These are phyloP conservation scores for Ogataea polymorpha DNA, from an alignment of 805 yeast species.

Conservation along the genomic window DNA sequence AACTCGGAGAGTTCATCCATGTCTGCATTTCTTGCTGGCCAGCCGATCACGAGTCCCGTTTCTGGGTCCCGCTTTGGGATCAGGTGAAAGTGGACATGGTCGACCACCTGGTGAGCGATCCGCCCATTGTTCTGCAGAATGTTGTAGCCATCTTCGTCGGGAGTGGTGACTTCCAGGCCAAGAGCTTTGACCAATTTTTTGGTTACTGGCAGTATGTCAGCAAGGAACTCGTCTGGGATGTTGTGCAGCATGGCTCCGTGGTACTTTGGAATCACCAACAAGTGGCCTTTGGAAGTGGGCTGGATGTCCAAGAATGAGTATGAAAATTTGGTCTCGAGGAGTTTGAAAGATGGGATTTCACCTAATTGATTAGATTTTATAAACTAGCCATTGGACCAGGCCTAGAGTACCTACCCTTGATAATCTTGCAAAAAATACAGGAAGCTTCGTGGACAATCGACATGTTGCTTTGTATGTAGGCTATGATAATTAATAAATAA, in stretches of 20 bases:
- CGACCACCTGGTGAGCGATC: conserved; percentile 93
- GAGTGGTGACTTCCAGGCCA: conserved; percentile 59
- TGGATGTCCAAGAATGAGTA: conserved; percentile 91
- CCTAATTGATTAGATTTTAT: conserved; percentile 39
- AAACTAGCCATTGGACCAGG: background rate
- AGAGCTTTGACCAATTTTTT: conserved; percentile 79
- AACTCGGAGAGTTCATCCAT: conserved; percentile 65
- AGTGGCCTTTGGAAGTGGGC: conserved; percentile 87
- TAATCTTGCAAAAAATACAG: conserved; percentile 91
- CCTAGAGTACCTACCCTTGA: conserved; percentile 57
- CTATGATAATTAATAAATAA: conserved; percentile 3
- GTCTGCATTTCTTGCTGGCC: conserved; percentile 89
- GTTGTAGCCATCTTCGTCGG: conserved; percentile 76
- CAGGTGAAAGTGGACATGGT: conserved; percentile 95
- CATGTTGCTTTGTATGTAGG: conserved; percentile 24
- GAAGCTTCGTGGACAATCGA: conserved; percentile 44
- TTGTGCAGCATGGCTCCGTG: conserved; percentile 93
- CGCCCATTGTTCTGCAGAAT: conserved; percentile 89
- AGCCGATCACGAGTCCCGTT: conserved; percentile 82
- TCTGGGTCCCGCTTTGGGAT: conserved; percentile 78
- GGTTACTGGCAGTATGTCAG: conserved; percentile 83
- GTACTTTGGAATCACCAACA: conserved; percentile 84
- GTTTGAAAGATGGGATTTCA: conserved; percentile 90
- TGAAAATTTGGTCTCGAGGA: conserved; percentile 78
- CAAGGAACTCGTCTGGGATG: conserved; percentile 85